Evolutionary conservation across 192 early-diverging fungal genomes (phyloP), one percentile per base, ranked within the genome.

Genomic region (Gigaspora rosea): DNA sequence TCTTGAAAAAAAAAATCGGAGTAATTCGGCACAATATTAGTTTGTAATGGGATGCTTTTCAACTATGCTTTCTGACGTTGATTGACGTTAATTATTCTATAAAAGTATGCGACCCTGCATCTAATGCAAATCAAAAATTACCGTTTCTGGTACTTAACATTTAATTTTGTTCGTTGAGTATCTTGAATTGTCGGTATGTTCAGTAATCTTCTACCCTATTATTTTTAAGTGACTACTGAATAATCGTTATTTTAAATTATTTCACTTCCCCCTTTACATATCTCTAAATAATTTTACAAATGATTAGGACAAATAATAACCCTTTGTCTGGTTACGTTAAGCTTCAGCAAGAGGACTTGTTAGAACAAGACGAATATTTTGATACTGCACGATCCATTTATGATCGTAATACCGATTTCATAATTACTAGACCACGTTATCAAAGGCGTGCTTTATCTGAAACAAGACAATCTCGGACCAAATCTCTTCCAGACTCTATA

Each of bases 361-460:
- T 20, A 18, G 64, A 66, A 18, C 35, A 66, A 47, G 36, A 46
- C 15, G 64, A 66, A 10, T 66, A 46, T 10, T 47, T 62, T 12
- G 32, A 62, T 12, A 32, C 13, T 66, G 22, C 41, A 46, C 10
- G 5, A 9, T 20, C 33, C 12, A 41, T 41, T 11, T 16, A 48
- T 35, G 64, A 66, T n/a, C 15, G 18, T 66, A 66, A 66, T 16
- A n/a, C 2, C n/a, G 32, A 66, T 47, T 66, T n/a, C 15, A 66
- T 47, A 20, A 15, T 47, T 47, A 15, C 16, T 20, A 66, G n/a
- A 66, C 64, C 36, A 66, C 64, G 41, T 66, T 46, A 65, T 18
- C 64, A 66, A 66, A 46, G 18, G 3, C 64, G 64, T 66, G 33
- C 41, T 22, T 66, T 66, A 41, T 66, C 64, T 66, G 64, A 66